Percentiles rank a stretch among this genome's conserved stretches.
These are phyloP conservation scores for Dactylellina leptospora DNA, from an alignment of 2,329 filamentous ascomycete genomes.

Conservation along the genomic window DNA sequence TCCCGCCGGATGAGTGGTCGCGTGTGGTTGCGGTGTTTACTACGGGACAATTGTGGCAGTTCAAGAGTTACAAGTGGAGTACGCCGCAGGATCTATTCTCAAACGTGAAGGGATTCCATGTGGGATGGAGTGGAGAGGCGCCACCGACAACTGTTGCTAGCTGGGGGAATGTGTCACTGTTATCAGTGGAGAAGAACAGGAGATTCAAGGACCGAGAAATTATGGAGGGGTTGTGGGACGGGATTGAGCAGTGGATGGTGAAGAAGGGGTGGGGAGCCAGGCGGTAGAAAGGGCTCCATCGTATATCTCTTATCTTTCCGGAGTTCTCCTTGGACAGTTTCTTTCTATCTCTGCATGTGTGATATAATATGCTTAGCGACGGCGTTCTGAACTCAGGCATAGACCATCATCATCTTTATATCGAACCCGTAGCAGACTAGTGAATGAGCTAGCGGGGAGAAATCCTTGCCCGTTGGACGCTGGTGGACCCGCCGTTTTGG, in stretches of 20 bases:
- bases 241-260: slow-evolving; percentile 87
- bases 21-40: slow-evolving; percentile 96
- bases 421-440: neutral
- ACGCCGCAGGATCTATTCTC: slow-evolving; percentile 87
- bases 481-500: slow-evolving; percentile 34
- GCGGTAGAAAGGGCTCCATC: slow-evolving; percentile 2
- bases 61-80: slow-evolving; percentile 97
- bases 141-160: slow-evolving; percentile 78
- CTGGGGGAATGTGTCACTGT: slow-evolving; percentile 84
- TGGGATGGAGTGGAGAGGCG: slow-evolving; percentile 88
- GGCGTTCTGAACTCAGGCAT: slow-evolving; percentile 37
- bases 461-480: too few species aligned
- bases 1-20: slow-evolving; percentile 98
- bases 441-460: neutral
- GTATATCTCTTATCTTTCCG: neutral
- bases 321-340: neutral
- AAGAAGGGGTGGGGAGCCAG: slow-evolving; percentile 74
- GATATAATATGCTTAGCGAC: slow-evolving; percentile 42
- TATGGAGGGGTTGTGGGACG: slow-evolving; percentile 90
- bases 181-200: slow-evolving; percentile 85
- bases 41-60: slow-evolving; percentile 97
- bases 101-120: slow-evolving; percentile 84
- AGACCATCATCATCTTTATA: slow-evolving; percentile 3
- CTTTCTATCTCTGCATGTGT: slow-evolving; percentile 12
- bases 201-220: slow-evolving; percentile 90